A percentile compares a stretch with the other conserved stretches of the same genome.
These are phyloP conservation scores for Jamesozyma hellenica DNA, from an alignment of 805 yeast genomes.

Conservation along the genomic window DNA sequence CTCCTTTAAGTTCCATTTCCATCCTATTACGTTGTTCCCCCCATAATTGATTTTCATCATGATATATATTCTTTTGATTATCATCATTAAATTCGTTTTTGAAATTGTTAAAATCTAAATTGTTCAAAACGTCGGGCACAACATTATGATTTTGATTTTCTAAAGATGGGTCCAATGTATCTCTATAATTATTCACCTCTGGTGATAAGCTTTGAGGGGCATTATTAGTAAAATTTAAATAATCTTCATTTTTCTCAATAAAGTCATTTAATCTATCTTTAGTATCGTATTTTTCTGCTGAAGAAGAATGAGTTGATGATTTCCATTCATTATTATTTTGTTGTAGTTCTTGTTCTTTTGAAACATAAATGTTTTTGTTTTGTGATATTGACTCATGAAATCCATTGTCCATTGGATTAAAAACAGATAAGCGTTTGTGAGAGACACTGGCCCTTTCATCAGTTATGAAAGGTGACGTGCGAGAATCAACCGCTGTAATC, in stretches of 20 bases:
- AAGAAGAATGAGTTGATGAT: conserved; percentile 4
- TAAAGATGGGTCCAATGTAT: conserved; percentile 7
- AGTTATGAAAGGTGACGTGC: neutral
- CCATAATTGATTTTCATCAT: conserved; percentile 15
- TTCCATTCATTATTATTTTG: neutral
- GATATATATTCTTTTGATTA: conserved; percentile 8
- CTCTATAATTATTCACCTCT: conserved; percentile 7
- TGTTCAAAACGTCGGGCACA: neutral
- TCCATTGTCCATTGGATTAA: neutral
- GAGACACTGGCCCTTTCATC: neutral
- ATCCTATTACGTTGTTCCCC: conserved; percentile 10
- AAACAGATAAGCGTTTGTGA: conserved; percentile 1
- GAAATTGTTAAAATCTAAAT: conserved; percentile 1
- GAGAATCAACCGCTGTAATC: neutral
- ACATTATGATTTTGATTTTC: neutral
- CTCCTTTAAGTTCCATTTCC: conserved; percentile 10
- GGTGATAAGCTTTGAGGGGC: conserved; percentile 15
- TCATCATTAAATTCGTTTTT: conserved; percentile 6
- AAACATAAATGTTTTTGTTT: neutral
- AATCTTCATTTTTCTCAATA: conserved; percentile 21
- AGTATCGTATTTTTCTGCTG: conserved; percentile 4
- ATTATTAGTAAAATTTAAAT: conserved; percentile 21
- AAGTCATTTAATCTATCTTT: conserved; percentile 18
- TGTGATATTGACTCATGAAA: neutral
- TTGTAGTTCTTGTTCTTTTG: neutral